Conservation (phyloP, 805 yeast genomes). For the Wickerhamiella kazuoi region DNA sequence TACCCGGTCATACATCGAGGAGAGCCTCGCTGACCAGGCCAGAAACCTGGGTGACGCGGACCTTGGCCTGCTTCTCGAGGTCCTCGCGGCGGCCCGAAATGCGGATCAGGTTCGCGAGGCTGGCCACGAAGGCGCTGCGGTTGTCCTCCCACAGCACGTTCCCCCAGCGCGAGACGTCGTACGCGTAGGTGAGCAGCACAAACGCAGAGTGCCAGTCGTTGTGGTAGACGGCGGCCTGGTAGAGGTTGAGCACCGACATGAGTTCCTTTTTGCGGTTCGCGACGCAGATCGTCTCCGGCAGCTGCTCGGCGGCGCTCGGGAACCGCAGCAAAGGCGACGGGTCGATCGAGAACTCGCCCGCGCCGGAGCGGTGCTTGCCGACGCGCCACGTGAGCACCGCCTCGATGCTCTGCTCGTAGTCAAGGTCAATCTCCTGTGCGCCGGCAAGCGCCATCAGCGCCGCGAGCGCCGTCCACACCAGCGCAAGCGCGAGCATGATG, state of each 20-base stretch:
- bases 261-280: background rate
- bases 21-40: background rate
- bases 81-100: background rate
- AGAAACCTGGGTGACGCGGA: background rate
- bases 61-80: background rate
- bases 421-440: no score
- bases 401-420: background rate
- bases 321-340: background rate
- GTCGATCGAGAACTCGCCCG: background rate
- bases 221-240: background rate
- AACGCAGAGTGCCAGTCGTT: background rate
- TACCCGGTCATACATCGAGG: no score
- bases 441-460: no score
- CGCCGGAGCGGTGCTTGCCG: background rate
- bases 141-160: background rate
- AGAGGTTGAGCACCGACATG: background rate
- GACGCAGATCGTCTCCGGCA: background rate
- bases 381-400: background rate
- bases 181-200: background rate
- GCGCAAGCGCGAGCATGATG: no score
- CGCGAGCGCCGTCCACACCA: no score
- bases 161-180: background rate
- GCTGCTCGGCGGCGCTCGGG: background rate
- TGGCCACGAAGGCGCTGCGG: background rate
- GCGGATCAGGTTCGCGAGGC: background rate